A percentile compares a stretch with the other conserved stretches of the same genome.
These are phyloP conservation scores for Ustilaginoidea virens DNA, from an alignment of 2,329 filamentous ascomycete genomes.

Conservation along the genomic window DNA sequence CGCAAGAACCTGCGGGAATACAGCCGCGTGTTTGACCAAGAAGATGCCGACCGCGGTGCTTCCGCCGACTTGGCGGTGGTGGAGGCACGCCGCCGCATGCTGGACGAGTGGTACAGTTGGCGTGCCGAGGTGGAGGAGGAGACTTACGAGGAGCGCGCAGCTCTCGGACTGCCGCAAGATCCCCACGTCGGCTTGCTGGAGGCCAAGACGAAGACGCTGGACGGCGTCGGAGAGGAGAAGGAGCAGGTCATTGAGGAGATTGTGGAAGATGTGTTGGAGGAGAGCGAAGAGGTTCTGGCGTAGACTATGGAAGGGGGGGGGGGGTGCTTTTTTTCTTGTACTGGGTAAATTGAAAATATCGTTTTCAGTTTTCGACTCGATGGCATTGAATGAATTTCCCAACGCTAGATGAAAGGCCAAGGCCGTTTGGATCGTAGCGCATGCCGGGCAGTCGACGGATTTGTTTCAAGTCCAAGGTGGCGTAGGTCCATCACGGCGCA, in stretches of 20 bases:
- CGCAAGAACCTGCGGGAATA: slow-evolving; percentile 98
- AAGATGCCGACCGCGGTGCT: slow-evolving; percentile 84
- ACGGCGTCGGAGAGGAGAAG: slow-evolving; percentile 44
- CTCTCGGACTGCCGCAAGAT: slow-evolving; percentile 49
- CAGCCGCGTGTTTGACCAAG: slow-evolving; percentile 85
- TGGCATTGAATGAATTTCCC: too few relatives aligned
- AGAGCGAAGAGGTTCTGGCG: slow-evolving; percentile 62
- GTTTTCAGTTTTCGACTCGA: too few relatives aligned
- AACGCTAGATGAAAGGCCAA: too few relatives aligned
- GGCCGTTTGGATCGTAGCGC: too few relatives aligned
- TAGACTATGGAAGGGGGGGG: slow-evolving; percentile 9
- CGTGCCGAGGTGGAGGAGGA: slow-evolving; percentile 58
- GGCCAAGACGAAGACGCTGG: slow-evolving; percentile 34
- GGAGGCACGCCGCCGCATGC: slow-evolving; percentile 64
- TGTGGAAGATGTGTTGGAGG: slow-evolving; percentile 67
- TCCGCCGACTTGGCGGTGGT: slow-evolving; percentile 90
- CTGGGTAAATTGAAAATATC: slow-evolving; percentile 13
- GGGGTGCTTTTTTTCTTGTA: slow-evolving; percentile 14
- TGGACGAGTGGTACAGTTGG: slow-evolving; percentile 86
- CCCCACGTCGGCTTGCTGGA: slow-evolving; percentile 46
- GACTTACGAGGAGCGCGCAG: slow-evolving; percentile 54
- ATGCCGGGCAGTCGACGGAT: too few relatives aligned
- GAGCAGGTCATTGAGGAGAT: slow-evolving; percentile 78
- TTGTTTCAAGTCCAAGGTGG: too few relatives aligned
- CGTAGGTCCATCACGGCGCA: too few relatives aligned